Evolutionary conservation across 768 basidiomycete species (phyloP).

Genomic region (Chalciporus pseudorubinellus): DNA sequence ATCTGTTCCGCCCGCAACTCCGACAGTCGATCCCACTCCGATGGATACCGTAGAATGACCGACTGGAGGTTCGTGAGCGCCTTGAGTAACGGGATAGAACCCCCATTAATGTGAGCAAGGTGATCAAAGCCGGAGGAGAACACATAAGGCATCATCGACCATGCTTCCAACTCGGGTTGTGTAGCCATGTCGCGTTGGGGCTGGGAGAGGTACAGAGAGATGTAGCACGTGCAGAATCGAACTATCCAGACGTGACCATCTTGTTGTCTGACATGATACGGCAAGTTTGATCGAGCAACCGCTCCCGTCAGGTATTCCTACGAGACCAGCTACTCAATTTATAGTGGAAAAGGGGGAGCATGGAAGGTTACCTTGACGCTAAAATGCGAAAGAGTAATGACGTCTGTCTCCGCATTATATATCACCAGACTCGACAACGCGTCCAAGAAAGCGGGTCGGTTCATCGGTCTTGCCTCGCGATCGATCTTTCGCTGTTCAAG

Average conservation of each 20-base stretch:
- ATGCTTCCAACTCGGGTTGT: background rate
- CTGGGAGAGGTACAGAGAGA: background rate
- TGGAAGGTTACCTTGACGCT: conserved; percentile 20
- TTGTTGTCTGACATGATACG: background rate
- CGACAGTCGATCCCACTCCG: conserved; percentile 1
- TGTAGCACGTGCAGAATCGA: background rate
- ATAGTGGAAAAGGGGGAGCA: background rate
- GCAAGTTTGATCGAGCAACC: background rate
- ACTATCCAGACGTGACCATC: background rate
- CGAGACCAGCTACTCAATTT: background rate
- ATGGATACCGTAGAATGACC: background rate
- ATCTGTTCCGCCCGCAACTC: background rate
- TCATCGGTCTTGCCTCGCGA: conserved; percentile 4
- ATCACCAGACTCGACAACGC: conserved; percentile 16
- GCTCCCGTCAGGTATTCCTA: conserved; percentile 5
- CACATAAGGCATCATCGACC: background rate
- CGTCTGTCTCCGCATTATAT: conserved; percentile 7
- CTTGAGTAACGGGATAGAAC: background rate
- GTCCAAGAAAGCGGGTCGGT: conserved; percentile 8
- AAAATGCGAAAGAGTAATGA: conserved; percentile 19
- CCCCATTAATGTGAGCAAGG: background rate
- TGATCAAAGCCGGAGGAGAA: conserved; percentile 3
- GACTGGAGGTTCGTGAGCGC: background rate
- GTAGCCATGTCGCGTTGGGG: too few species aligned
- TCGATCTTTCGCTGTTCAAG: background rate